Percentiles rank a stretch among this genome's conserved stretches.
phyloP scores from a whole-genome alignment of 352 stramenopile genomes.

The Phytopythium oedochilum region DNA sequence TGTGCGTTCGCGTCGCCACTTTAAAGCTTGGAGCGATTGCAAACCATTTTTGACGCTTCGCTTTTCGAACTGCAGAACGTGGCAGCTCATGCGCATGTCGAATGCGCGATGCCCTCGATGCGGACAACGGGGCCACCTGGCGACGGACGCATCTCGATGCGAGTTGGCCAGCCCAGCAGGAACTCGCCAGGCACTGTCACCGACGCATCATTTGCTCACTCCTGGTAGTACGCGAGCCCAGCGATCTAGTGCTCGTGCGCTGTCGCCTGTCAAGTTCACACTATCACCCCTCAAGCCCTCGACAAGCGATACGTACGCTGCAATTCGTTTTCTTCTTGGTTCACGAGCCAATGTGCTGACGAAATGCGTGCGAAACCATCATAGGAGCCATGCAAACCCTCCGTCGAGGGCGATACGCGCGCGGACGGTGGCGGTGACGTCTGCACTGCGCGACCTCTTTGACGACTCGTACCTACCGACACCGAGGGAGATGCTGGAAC shows the following conservation, averaged over 20 bases:
- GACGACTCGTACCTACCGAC: slow-evolving; percentile 56
- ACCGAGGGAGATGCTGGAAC: slow-evolving; percentile 48
- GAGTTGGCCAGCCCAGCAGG: slow-evolving; percentile 12
- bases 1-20: slow-evolving; percentile 26
- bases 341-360: too few relatives aligned
- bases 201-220: slow-evolving; percentile 9
- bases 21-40: background rate
- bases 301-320: too few relatives aligned
- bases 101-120: slow-evolving; percentile 56
- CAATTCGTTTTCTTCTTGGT: too few relatives aligned
- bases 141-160: slow-evolving; percentile 42
- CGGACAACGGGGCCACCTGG: slow-evolving; percentile 46
- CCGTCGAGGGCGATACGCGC: slow-evolving; percentile 2
- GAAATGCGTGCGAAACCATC: background rate
- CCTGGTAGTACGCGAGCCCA: background rate
- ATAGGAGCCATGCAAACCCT: background rate
- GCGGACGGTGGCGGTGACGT: slow-evolving; percentile 14
- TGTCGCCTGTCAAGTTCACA: slow-evolving; percentile 1
- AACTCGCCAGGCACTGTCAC: slow-evolving; percentile 7
- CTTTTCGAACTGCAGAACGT: slow-evolving; percentile 30
- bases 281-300: too few relatives aligned
- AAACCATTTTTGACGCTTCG: background rate
- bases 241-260: background rate
- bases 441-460: slow-evolving; percentile 38
- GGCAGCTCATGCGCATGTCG: slow-evolving; percentile 74